Conservation (phyloP, 768 basidiomycete species). For the Hydnomerulius pinastri region DNA sequence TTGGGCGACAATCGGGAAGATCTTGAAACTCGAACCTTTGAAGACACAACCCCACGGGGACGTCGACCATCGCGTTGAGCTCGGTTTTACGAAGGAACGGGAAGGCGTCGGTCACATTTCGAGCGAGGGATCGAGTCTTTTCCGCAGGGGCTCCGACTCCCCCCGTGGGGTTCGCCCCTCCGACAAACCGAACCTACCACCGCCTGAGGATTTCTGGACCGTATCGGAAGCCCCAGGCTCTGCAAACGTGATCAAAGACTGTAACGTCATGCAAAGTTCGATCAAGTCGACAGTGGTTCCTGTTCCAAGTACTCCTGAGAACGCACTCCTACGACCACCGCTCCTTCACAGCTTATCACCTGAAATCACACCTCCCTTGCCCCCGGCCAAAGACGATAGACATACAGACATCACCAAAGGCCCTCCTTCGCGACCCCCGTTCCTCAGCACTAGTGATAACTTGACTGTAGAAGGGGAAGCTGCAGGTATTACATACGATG, state of each 20-base stretch:
- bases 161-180: background rate
- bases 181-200: background rate
- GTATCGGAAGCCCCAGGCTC: background rate
- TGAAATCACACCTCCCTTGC: background rate
- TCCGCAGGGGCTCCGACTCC: background rate
- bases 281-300: conserved; percentile 1
- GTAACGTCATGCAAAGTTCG: background rate
- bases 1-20: conserved; percentile 32
- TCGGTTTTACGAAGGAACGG: conserved; percentile 23
- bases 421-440: background rate
- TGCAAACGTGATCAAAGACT: background rate
- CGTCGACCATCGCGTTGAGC: background rate
- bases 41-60: background rate
- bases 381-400: background rate
- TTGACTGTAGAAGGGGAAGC: background rate
- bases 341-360: background rate
- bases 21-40: conserved; percentile 19
- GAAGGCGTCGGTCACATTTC: conserved; percentile 29
- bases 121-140: background rate
- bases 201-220: background rate
- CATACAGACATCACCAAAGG: background rate
- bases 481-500: conserved; percentile 14
- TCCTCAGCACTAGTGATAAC: background rate
- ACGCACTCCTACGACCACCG: background rate
- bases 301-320: background rate